phyloP scores from a whole-genome alignment of 441 rosid genomes.

The Aquilaria agallochum region DNA sequence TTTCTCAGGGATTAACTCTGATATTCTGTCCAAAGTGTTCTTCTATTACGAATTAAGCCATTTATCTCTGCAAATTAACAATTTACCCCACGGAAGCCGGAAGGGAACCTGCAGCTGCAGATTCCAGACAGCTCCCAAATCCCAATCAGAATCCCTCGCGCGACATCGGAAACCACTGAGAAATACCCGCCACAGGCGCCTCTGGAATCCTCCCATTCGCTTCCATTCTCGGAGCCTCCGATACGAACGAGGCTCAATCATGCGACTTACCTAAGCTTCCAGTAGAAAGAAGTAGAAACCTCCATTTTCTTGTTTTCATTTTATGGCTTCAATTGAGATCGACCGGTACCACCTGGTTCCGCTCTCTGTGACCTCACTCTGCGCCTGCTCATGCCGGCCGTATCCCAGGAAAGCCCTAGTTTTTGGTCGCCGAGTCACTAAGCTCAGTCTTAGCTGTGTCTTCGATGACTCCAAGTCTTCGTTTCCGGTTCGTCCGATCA shows the following conservation, averaged over 20 bases:
- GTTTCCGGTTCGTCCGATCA: slow-evolving; percentile 20
- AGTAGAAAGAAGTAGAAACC: background rate
- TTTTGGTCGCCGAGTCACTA: slow-evolving; percentile 25
- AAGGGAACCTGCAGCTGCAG: too few relatives aligned
- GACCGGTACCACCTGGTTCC: slow-evolving; percentile 38
- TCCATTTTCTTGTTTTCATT: slow-evolving; percentile 2
- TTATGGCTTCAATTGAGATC: slow-evolving; percentile 53
- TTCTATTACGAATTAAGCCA: too few relatives aligned
- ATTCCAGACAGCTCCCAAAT: background rate
- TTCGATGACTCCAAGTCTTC: slow-evolving; percentile 24
- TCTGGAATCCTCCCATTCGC: background rate
- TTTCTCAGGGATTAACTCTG: too few relatives aligned
- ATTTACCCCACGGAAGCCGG: too few relatives aligned
- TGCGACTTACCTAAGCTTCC: too few relatives aligned
- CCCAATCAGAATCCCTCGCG: background rate
- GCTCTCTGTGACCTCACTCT: slow-evolving; percentile 30
- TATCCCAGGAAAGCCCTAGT: slow-evolving; percentile 31
- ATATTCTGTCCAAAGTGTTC: too few relatives aligned
- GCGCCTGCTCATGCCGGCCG: slow-evolving; percentile 43
- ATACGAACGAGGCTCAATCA: too few relatives aligned
- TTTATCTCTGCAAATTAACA: too few relatives aligned
- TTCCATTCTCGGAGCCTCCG: too few relatives aligned
- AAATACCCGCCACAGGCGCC: background rate
- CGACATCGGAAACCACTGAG: background rate
- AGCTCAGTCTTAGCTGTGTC: slow-evolving; percentile 25